Base-by-base conservation (phyloP, 352 stramenopile genomes). In the Phytopythium delawarense region DNA sequence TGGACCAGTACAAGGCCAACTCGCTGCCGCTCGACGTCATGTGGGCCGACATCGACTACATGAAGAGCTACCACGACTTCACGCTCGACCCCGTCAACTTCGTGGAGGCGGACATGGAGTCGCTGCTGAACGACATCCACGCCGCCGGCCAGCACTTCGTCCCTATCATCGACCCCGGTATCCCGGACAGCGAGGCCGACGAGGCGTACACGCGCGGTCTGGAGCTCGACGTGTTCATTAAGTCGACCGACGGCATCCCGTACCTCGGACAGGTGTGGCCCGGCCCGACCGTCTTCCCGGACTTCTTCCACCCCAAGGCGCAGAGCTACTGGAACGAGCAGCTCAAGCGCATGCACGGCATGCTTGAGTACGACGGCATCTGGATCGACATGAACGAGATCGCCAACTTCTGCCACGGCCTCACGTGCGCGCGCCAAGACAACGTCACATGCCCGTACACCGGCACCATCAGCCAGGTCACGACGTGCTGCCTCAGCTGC, bases 311-410 rank as follows among this genome's bases (percentile, higher is more conserved):
- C 62, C 85, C 87, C 4, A 78, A 82, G 30, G 66, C 77, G 20
- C 76, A 72, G 2, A 50, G 34, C 3, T 96, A 86, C 67, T 96
- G 87, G 87, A 61, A 62, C 13, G 69, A 87, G 48, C 80, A 93
- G 63, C 65, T 94, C 30, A 37, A 61, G 20, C 70, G 70, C 0
- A 84, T 89, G 67, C 67, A 91, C 70, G 71, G 85, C 23, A 70
- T 50, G 11, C 50, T 81, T n/a, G 34, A 53, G 1, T 90, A 79
- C 48, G 85, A 96, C 50, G 84, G 87, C 25, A 63, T 94, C 11
- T 94, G 87, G 87, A 88, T 96, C 58, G 87, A 96, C 65, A 96
- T 96, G 87, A 96, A 96, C 66, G 87, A 96, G 52, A 63, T 91
- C 7, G 79, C 81, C 16, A 92, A 89, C 66, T 93, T 95, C 49